Evolutionary conservation across 768 basidiomycete species (phyloP).

Genomic region (Lyophyllum shimeji): DNA sequence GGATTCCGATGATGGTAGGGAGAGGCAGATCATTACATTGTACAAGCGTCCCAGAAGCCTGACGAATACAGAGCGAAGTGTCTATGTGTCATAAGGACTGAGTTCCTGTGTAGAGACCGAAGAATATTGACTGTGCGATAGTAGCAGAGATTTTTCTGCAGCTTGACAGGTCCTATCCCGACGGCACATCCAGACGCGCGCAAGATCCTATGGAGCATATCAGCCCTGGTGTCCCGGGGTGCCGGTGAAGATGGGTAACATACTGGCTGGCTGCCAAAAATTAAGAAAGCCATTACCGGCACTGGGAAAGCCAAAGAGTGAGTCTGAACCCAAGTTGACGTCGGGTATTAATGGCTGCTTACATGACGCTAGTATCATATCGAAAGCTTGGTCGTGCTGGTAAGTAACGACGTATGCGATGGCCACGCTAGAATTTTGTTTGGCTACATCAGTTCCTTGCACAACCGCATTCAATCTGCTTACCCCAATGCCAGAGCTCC

Average conservation of each 20-base stretch:
- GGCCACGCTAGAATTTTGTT: slow-evolving; percentile 13
- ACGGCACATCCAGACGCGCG: slow-evolving; percentile 12
- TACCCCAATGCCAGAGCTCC: slow-evolving; percentile 27
- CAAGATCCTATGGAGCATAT: slow-evolving; percentile 8
- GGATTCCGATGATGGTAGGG: not conserved
- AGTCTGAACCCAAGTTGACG: not conserved
- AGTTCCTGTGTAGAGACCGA: not conserved
- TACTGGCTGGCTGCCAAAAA: slow-evolving; percentile 26
- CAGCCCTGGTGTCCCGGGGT: not conserved
- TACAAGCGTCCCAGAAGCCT: not conserved
- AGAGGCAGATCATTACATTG: not conserved
- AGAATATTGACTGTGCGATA: slow-evolving; percentile 7
- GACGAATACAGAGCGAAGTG: not conserved
- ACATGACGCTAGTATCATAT: slow-evolving; percentile 24
- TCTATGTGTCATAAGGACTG: slow-evolving; percentile 1
- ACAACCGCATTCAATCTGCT: not conserved
- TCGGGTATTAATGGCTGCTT: not conserved
- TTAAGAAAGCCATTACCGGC: slow-evolving; percentile 22
- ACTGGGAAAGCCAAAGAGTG: slow-evolving; percentile 12
- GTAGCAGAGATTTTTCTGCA: slow-evolving; percentile 1
- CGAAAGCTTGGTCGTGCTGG: slow-evolving; percentile 21
- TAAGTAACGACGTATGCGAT: slow-evolving; percentile 21
- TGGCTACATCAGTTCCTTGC: not conserved
- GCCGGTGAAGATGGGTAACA: not conserved
- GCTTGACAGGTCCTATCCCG: not conserved